Percentiles rank a stretch among this genome's conserved stretches.
Conservation (phyloP, 1,284 basidiomycete genomes). For the Sphagnurus paluster region DNA sequence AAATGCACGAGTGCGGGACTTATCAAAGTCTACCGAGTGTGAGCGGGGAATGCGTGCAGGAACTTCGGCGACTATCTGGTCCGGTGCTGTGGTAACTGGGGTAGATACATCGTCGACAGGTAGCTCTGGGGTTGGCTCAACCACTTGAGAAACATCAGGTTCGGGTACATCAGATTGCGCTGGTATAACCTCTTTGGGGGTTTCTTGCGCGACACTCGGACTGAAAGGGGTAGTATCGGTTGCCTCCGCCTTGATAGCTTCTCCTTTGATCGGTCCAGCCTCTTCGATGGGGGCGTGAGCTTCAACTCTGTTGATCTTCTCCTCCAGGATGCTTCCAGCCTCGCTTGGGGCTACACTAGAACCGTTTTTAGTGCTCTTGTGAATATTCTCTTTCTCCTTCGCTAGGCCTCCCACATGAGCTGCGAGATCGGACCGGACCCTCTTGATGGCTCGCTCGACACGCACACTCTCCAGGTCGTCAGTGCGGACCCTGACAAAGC, state of each 20-base stretch:
- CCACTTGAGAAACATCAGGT: conserved; percentile 10
- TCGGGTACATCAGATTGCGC: conserved; percentile 11
- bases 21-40: conserved; percentile 73
- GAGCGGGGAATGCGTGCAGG: conserved; percentile 59
- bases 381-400: conserved; percentile 33
- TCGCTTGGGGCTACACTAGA: conserved; percentile 21
- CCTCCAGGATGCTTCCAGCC: conserved; percentile 27
- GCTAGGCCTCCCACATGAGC: conserved; percentile 50
- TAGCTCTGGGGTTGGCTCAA: conserved; percentile 11
- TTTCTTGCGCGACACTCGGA: conserved; percentile 9
- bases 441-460: conserved; percentile 84
- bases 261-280: conserved; percentile 23
- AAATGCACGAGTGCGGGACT: conserved; percentile 55
- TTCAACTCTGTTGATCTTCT: conserved; percentile 25
- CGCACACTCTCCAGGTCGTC: conserved; percentile 87
- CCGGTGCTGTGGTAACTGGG: conserved; percentile 40
- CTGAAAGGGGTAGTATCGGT: conserved; percentile 13
- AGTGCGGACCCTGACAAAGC: conserved; percentile 81
- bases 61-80: no score
- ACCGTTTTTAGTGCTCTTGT: conserved; percentile 16
- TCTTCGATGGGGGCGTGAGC: conserved; percentile 22
- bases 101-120: conserved; percentile 31
- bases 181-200: conserved; percentile 4
- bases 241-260: conserved; percentile 33
- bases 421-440: conserved; percentile 82